Percentiles rank a stretch among this genome's conserved stretches.
Evolutionary conservation across 192 early-diverging fungal species (phyloP).

Genomic region (Linnemannia elongata): DNA sequence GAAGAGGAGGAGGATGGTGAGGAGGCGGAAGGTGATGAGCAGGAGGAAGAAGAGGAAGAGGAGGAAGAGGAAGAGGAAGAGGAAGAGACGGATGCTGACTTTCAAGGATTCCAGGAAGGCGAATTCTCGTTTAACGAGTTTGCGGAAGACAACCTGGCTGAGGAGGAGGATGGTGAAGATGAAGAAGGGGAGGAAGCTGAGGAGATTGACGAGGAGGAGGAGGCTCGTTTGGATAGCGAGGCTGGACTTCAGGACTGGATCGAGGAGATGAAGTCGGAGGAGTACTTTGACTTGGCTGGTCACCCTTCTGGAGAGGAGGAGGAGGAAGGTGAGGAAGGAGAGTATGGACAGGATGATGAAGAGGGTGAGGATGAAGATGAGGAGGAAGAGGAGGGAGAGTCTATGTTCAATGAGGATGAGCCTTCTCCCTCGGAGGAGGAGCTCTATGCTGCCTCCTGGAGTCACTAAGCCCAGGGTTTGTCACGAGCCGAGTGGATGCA

Average conservation of each 20-base stretch:
- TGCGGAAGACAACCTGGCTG: slow-evolving; percentile 5
- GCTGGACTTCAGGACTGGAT: slow-evolving; percentile 47
- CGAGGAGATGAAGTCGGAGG: slow-evolving; percentile 42
- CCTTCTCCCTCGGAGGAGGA: slow-evolving; percentile 45
- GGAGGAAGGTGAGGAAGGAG: background rate
- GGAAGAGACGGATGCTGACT: background rate
- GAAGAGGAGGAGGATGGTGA: slow-evolving; percentile 9
- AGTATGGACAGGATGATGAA: background rate
- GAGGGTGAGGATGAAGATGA: background rate
- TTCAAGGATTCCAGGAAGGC: background rate
- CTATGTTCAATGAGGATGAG: slow-evolving; percentile 24
- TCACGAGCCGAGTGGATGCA: no score
- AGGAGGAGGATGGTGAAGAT: background rate
- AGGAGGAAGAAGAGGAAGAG: background rate
- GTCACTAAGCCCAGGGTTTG: background rate
- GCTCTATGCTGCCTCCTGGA: slow-evolving; percentile 46
- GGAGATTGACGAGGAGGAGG: slow-evolving; percentile 27
- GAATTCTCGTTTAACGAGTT: background rate
- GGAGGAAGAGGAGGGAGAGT: background rate
- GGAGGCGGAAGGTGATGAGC: background rate
- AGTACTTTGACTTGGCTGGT: slow-evolving; percentile 35
- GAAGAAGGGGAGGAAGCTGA: slow-evolving; percentile 8
- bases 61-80: background rate
- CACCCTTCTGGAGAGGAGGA: slow-evolving; percentile 22
- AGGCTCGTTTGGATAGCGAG: slow-evolving; percentile 34